Base-by-base conservation (phyloP, 495 filamentous ascomycete species). In the Cenococcum geophilum region DNA sequence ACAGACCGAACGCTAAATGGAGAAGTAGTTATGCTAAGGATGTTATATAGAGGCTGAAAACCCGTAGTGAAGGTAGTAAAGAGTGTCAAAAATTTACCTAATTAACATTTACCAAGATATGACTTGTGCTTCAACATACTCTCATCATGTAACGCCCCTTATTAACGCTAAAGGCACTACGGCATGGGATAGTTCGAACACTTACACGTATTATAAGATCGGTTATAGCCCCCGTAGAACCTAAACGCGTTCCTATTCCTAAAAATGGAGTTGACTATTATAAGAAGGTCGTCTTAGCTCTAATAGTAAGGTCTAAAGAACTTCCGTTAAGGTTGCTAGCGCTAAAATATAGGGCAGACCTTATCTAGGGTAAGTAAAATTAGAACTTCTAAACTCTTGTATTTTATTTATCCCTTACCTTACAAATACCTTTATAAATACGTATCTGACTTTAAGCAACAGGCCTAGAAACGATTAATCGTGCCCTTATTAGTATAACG, bases 221-320 rank as follows among this genome's bases (percentile, higher is more conserved):
- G 58, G 56, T 43, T 40, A 64, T 76, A 80, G 52, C 57, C 18
- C 51, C 55, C 5, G 22, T 59, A 45, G 55, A 74, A 62, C 66
- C 78, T 36, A 83, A 83, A 72, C 83, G 78, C 63, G 87, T 95
- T 34, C 86, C 89, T 51, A 96, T 96, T 70, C 92, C 92, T 55
- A 81, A 79, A 60, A 87, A 87, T 71, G 92, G 92, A 57, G 90
- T 95, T 71, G 92, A 97, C 76, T 97, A 95, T 74, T 83, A 91
- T 65, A 86, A 86, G 68, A 97, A 95, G 75, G 74, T 97, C 61
- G 95, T 96, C 35, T 86, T 99, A 34, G 93, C 93, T 23, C 93
- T 95, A 43, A 98, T 98, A 95, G 93, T 98, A 21, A 86, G 93
- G 40, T 92, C 88, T 25, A 93, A 93, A 65, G 93, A 99, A 76